A percentile compares a stretch with the other conserved stretches of the same genome.
phyloP scores from a whole-genome alignment of 2,329 filamentous ascomycete species.

The Daldinia eschscholtzii region DNA sequence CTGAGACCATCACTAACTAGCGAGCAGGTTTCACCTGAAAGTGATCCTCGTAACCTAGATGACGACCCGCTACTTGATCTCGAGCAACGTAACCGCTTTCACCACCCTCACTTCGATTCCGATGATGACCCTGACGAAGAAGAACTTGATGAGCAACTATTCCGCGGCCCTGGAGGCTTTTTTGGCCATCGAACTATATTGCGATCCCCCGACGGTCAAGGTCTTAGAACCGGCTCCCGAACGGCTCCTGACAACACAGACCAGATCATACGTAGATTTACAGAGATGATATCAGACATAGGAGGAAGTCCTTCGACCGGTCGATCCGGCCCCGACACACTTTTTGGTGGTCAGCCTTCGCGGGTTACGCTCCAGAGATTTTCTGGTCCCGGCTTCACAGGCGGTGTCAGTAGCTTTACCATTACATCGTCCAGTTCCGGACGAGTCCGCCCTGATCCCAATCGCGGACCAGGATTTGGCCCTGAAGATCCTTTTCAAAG shows the following conservation, averaged over 20 bases:
- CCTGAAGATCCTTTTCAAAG: conserved; percentile 61
- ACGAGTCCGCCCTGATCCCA: conserved; percentile 36
- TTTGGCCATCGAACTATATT: conserved; percentile 55
- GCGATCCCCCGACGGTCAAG: conserved; percentile 43
- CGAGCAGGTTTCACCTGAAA: conserved; percentile 64
- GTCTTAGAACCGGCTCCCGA: conserved; percentile 33
- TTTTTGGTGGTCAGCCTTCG: conserved; percentile 42
- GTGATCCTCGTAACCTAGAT: conserved; percentile 69
- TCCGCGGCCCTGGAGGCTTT: conserved; percentile 57
- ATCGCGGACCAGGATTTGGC: conserved; percentile 44
- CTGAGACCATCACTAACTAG: conserved; percentile 42
- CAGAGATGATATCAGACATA: conserved; percentile 52
- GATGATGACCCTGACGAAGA: conserved; percentile 67
- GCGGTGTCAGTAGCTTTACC: conserved; percentile 63
- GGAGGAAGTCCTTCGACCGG: conserved; percentile 44
- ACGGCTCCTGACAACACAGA: conserved; percentile 45
- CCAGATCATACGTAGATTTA: conserved; percentile 57
- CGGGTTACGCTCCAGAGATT: conserved; percentile 52
- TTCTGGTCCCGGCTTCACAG: conserved; percentile 54
- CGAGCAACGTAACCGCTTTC: conserved; percentile 35
- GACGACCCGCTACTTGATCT: conserved; percentile 51
- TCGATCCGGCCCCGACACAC: conserved; percentile 47
- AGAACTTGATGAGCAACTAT: conserved; percentile 67
- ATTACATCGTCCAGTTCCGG: conserved; percentile 59
- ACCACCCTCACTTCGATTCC: conserved; percentile 49